phyloP scores from a whole-genome alignment of 192 early-diverging fungal genomes.

The Linnemannia elongata region DNA sequence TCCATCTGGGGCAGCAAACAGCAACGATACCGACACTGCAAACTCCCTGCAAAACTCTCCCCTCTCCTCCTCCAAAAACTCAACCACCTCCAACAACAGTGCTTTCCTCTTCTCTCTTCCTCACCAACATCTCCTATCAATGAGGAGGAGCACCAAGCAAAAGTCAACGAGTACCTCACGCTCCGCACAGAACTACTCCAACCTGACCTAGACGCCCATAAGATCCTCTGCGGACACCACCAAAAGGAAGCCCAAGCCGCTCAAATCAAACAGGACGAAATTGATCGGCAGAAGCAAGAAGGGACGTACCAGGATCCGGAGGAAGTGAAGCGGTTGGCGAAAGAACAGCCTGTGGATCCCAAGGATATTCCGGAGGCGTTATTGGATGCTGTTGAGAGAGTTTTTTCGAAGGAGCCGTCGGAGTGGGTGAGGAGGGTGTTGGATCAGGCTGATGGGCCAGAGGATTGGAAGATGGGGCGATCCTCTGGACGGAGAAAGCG shows the following conservation, averaged over 20 bases:
- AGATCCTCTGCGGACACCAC: conserved; percentile 44
- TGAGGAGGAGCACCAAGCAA: conserved; percentile 3
- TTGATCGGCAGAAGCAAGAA: conserved; percentile 20
- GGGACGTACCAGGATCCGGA: conserved; percentile 39
- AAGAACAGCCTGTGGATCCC: conserved; percentile 47
- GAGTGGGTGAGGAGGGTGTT: conserved; percentile 14
- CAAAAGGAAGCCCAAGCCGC: conserved; percentile 32
- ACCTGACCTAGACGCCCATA: conserved; percentile 17
- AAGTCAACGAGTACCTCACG: not conserved
- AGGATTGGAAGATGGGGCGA: conserved; percentile 44
- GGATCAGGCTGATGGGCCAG: conserved; percentile 34
- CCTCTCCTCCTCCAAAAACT: conserved; percentile 13
- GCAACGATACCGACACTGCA: conserved; percentile 47
- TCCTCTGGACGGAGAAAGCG: not conserved
- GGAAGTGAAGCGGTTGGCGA: conserved; percentile 20
- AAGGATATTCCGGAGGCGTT: conserved; percentile 45
- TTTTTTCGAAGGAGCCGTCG: conserved; percentile 23
- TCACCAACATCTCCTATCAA: not conserved
- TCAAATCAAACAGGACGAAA: conserved; percentile 18
- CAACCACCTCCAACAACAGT: conserved; percentile 16
- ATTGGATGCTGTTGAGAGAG: conserved; percentile 22
- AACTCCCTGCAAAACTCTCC: conserved; percentile 37
- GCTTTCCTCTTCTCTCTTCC: not conserved
- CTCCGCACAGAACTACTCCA: conserved; percentile 21
- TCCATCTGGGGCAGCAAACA: conserved; percentile 50